Conservation (phyloP, 1,284 basidiomycete genomes). For the Ustilago cynodontis region DNA sequence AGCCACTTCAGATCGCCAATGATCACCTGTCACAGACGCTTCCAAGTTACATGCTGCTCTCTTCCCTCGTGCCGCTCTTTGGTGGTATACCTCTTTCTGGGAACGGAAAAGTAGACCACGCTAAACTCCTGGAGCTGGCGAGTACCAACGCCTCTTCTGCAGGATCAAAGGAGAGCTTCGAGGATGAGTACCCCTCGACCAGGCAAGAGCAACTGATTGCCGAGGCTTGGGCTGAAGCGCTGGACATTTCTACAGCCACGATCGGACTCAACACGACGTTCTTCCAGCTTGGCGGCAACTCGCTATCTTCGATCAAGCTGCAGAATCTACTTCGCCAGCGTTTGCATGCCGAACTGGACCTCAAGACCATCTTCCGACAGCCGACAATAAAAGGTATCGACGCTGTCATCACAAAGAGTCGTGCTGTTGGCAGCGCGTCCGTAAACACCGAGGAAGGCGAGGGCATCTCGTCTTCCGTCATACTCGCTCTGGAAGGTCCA, state of each 20-base stretch:
- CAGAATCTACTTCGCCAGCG: neutral
- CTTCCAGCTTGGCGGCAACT: neutral
- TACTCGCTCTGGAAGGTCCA: neutral
- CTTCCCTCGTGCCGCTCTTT: constrained; percentile 6
- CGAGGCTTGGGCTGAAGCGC: neutral
- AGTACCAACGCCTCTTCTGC: neutral
- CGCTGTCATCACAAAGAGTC: neutral
- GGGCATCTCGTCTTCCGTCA: neutral
- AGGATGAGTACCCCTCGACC: neutral
- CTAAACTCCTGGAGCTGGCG: neutral
- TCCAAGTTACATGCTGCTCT: constrained; percentile 7
- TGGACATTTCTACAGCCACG: neutral
- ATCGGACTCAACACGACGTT: neutral
- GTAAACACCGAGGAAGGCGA: neutral
- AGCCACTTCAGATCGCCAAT: constrained; percentile 6
- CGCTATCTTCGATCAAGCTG: neutral
- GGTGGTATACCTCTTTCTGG: constrained; percentile 7
- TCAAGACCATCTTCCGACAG: neutral
- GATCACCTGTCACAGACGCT: constrained; percentile 3
- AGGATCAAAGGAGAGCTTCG: neutral
- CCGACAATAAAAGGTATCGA: neutral
- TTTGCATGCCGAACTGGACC: neutral
- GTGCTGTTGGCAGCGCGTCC: neutral
- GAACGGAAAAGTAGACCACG: constrained; percentile 7
- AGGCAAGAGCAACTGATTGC: neutral